A percentile compares a stretch with the other conserved stretches of the same genome.
Conservation (phyloP, 2,329 filamentous ascomycete genomes). For the Amauroascus niger region DNA sequence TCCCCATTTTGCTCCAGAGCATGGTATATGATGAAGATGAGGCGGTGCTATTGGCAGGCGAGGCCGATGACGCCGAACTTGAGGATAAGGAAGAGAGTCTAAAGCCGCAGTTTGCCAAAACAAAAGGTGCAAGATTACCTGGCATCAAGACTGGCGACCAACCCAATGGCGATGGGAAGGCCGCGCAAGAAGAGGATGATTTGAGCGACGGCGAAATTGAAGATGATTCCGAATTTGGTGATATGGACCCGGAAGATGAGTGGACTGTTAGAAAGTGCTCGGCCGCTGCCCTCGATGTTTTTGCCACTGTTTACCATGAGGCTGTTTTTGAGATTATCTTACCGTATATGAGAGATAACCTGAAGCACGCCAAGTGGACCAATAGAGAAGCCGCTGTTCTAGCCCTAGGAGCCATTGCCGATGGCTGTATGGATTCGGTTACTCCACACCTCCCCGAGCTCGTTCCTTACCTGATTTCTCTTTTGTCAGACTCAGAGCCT, state of each 20-base stretch:
- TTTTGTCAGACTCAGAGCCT: constrained; percentile 75
- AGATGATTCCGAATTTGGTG: constrained; percentile 60
- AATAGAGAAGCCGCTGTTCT: constrained; percentile 89
- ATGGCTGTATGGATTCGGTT: constrained; percentile 85
- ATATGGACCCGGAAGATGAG: constrained; percentile 70
- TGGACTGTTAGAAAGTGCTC: constrained; percentile 98
- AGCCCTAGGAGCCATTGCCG: constrained; percentile 85
- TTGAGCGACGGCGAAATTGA: constrained; percentile 79
- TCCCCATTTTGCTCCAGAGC: constrained; percentile 80
- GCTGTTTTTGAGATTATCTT: constrained; percentile 85
- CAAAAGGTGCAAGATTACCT: constrained; percentile 50
- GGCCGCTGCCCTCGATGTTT: constrained; percentile 85
- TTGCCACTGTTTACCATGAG: constrained; percentile 79
- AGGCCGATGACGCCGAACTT: constrained; percentile 79
- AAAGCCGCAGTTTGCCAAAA: constrained; percentile 80
- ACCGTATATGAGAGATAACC: constrained; percentile 81
- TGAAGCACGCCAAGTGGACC: constrained; percentile 82
- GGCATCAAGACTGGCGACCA: constrained; percentile 38
- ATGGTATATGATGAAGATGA: constrained; percentile 98
- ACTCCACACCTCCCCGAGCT: constrained; percentile 83
- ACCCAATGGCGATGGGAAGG: constrained; percentile 40
- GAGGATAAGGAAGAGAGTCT: constrained; percentile 88
- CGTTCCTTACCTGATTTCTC: constrained; percentile 77
- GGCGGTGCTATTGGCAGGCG: constrained; percentile 71
- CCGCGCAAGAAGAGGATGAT: constrained; percentile 45